Evolutionary conservation across 2,329 filamentous ascomycete genomes (phyloP).

Genomic region (Zymoseptoria passerinii): DNA sequence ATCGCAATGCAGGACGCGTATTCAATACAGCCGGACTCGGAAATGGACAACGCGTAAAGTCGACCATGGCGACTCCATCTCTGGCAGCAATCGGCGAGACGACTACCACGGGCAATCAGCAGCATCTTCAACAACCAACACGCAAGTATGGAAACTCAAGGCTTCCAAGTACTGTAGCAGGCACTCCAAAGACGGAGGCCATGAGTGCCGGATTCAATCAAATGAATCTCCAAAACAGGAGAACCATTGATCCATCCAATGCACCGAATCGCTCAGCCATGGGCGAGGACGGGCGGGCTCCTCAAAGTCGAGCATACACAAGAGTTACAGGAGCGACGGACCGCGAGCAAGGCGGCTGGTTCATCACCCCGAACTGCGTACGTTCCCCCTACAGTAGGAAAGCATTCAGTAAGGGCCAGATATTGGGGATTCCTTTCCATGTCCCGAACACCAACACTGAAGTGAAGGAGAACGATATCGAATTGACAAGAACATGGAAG

Average conservation of each 20-base stretch:
- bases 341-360: too few relatives aligned
- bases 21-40: neutral
- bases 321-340: too few relatives aligned
- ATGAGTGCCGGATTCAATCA: neutral
- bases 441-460: slow-evolving; percentile 8
- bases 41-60: neutral
- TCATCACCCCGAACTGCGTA: neutral
- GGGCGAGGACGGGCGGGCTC: too few relatives aligned
- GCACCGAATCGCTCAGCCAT: neutral
- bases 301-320: too few relatives aligned
- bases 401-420: slow-evolving; percentile 2
- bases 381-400: neutral
- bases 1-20: too few relatives aligned
- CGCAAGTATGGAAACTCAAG: neutral
- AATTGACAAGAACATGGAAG: neutral
- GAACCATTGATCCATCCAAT: neutral
- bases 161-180: neutral
- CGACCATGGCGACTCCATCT: neutral
- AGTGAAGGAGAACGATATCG: neutral
- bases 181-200: neutral
- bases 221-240: neutral
- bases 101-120: neutral
- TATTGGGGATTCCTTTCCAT: slow-evolving; percentile 16
- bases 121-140: neutral
- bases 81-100: neutral